Base-by-base conservation (phyloP, 345 rosid species). In the Adansonia digitata region DNA sequence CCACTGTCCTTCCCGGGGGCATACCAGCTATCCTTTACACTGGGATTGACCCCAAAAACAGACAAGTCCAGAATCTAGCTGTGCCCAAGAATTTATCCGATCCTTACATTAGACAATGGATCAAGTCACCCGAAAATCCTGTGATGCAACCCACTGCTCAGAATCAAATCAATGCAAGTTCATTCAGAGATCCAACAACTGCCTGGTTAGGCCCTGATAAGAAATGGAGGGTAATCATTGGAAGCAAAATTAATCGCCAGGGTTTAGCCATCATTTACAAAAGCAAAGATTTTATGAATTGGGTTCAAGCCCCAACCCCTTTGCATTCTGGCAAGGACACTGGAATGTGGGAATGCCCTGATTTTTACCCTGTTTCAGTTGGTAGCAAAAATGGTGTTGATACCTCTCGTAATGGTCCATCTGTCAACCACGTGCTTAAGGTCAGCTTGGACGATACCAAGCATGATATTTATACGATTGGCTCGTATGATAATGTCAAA, bases 161-260 rank as follows among this genome's bases (percentile, higher is more conserved):
- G 2, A 74, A 84, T 20, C 79, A 82, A 14, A 84, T 88, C 29
- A 86, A 89, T 42, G 78, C 90, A 5, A 86, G 85, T 77, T 85
- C 88, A 8, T 93, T 93, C 56, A 89, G 98, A 53, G 98, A 91
- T 55, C 98, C 98, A 2, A 90, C 94, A 34, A 93, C 98, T 0
- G 93, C 93, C 52, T 93, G 98, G 98, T 69, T 79, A 11, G 84
- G 94, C 0, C 83, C 71, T 15, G 90, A 88, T 71, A 83, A 81
- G 55, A 53, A 73, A 3, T 93, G 98, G 95, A 84, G 89, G 72
- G 82, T 81, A 5, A 69, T 85, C 52, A 74, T 93, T 1, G 98
- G 97, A 5, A 85, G 92, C 82, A 79, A 74, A 62, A 75, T 78
- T 18, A 26, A 85, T 29, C 77, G 76, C 2, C 72, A 75, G 22